These are phyloP conservation scores for Chytriomyces sp. DNA, from an alignment of 192 early-diverging fungal species.

Conservation along the genomic window DNA sequence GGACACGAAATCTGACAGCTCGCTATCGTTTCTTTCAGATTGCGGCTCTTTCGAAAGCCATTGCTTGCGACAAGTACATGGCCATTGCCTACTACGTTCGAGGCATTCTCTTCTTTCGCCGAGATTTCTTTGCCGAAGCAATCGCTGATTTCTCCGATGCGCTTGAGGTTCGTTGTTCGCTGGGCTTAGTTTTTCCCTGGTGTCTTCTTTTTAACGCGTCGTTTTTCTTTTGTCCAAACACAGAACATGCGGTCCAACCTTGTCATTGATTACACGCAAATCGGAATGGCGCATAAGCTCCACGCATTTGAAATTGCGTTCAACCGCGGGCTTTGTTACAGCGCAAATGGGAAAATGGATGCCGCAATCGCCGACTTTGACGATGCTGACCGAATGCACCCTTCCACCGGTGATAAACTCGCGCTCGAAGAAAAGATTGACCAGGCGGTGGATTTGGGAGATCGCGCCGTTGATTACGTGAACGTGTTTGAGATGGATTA, in stretches of 20 bases:
- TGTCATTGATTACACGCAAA: constrained; percentile 93
- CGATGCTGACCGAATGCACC: constrained; percentile 49
- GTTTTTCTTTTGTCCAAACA: background rate
- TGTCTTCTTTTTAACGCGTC: background rate
- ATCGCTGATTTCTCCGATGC: constrained; percentile 82
- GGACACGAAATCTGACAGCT: background rate
- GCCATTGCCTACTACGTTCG: constrained; percentile 93
- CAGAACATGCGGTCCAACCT: constrained; percentile 69
- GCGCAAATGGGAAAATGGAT: constrained; percentile 74
- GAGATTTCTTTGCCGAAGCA: constrained; percentile 71
- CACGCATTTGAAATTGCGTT: constrained; percentile 88
- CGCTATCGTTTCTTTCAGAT: constrained; percentile 58
- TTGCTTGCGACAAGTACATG: constrained; percentile 83
- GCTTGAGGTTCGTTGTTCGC: constrained; percentile 59
- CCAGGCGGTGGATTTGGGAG: constrained; percentile 51
- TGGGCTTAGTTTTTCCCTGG: background rate
- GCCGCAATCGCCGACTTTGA: constrained; percentile 76
- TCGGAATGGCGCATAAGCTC: constrained; percentile 89
- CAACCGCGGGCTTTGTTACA: constrained; percentile 85
- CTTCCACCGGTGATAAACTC: constrained; percentile 11
- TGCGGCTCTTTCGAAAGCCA: constrained; percentile 71
- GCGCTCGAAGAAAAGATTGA: constrained; percentile 47
- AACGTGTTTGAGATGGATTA: constrained; percentile 65
- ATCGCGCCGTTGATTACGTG: constrained; percentile 43
- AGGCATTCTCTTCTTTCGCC: constrained; percentile 81